These are phyloP conservation scores for Dichotomopilus funicola DNA, from an alignment of 2,329 filamentous ascomycete species.

Conservation along the genomic window DNA sequence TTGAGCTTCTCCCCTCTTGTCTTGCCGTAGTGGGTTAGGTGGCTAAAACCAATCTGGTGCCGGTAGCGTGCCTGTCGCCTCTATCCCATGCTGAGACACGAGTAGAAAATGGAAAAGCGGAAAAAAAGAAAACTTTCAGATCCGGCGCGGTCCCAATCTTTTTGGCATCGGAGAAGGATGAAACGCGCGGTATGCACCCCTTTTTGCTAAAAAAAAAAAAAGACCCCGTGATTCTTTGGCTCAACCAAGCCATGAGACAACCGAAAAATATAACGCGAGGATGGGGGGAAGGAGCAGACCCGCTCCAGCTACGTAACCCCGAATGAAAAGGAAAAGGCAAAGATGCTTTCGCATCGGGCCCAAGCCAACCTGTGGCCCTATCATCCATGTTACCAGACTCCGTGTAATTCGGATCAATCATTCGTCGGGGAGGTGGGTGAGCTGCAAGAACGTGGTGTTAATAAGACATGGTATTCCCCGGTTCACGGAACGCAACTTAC, in stretches of 20 bases:
- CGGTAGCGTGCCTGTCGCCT: not conserved
- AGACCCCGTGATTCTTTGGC: not conserved
- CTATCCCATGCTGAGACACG: not conserved
- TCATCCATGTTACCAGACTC: not conserved
- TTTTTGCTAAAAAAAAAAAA: not conserved
- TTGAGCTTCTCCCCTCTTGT: not conserved
- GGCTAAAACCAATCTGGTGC: conserved; percentile 10
- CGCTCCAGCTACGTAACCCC: conserved; percentile 12
- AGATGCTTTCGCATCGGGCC: not conserved
- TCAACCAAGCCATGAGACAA: not conserved
- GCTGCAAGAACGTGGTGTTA: conserved; percentile 20
- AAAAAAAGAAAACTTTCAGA: not conserved
- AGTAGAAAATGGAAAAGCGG: not conserved
- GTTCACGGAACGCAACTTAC: conserved; percentile 26
- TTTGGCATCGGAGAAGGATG: no score
- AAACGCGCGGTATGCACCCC: not conserved
- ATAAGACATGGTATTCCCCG: not conserved
- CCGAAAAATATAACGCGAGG: not conserved
- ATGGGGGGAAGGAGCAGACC: not conserved
- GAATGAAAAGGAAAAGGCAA: not conserved
- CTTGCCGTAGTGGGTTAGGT: not conserved
- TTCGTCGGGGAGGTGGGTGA: conserved; percentile 36
- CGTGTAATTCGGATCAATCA: conserved; percentile 24
- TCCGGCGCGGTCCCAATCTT: no score
- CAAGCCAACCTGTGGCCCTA: conserved; percentile 20